Conservation (phyloP, 2,329 filamentous ascomycete species). For the Colletotrichum ledebouriae region DNA sequence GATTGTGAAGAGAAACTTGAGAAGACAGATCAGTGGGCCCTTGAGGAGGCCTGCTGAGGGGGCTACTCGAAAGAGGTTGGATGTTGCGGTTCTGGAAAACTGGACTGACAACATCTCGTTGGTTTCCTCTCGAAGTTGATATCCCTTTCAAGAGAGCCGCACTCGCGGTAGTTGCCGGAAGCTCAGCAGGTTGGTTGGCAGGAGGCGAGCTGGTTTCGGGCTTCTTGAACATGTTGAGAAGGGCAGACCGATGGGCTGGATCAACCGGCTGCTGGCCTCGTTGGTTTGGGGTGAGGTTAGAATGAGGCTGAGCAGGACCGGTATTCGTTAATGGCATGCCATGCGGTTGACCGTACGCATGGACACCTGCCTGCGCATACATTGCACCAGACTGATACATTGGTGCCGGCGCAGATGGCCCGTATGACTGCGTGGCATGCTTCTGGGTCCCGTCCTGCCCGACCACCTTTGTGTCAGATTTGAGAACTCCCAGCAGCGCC, state of each 20-base stretch:
- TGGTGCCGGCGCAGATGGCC: neutral
- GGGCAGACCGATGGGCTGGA: conserved; percentile 58
- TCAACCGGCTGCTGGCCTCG: conserved; percentile 49
- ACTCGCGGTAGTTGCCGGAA: conserved; percentile 36
- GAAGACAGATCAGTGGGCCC: conserved; percentile 10
- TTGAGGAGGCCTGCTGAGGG: conserved; percentile 37
- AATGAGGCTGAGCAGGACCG: conserved; percentile 1
- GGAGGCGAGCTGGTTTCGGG: conserved; percentile 44
- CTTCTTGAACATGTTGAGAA: conserved; percentile 69
- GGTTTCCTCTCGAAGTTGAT: conserved; percentile 10
- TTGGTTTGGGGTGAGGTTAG: conserved; percentile 23
- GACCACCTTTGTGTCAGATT: conserved; percentile 45
- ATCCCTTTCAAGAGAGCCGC: conserved; percentile 33
- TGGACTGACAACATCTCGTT: conserved; percentile 14
- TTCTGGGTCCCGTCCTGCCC: conserved; percentile 6
- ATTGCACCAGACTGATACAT: neutral
- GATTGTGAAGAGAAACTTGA: conserved; percentile 22
- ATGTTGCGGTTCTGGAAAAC: conserved; percentile 21
- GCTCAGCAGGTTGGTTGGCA: conserved; percentile 27
- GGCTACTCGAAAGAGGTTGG: conserved; percentile 37
- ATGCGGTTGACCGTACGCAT: conserved; percentile 4
- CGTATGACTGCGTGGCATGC: neutral
- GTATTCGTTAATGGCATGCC: neutral
- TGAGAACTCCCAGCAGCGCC: conserved; percentile 58
- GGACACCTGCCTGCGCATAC: conserved; percentile 11